Evolutionary conservation across 768 basidiomycete species (phyloP), one percentile per base, ranked within the genome.

Genomic region (Trametopsis cervina): DNA sequence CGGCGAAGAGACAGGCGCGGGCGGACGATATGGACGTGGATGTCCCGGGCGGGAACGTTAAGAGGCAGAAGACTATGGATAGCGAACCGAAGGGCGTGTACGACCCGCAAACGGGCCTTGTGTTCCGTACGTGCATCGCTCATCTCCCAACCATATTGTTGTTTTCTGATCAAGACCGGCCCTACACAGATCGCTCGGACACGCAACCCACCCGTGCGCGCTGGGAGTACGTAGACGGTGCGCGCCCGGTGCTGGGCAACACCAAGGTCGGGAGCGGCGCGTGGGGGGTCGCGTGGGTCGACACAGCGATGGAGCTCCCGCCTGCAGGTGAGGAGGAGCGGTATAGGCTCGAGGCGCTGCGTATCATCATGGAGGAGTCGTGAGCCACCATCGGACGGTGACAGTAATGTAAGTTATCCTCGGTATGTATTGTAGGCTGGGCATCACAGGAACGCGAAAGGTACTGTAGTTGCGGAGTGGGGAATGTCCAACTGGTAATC

Each of bases 231-330:
- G 45, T 84, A 7, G 74, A 78, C 51, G 60, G 67, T 0, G 59
- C 58, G 0, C 69, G 68, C 26, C 63, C 57, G 1, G 65, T 86
- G 18, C 66, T 87, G 6, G 87, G 85, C 0, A 85, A 85, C 2
- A 77, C 81, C 0, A 87, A 85, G 62, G 77, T 76, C 1, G 89
- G 90, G 5, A 81, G 84, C 56, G 80, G 78, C 0, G 87, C 84
- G 3, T 91, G 89, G 90, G 86, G 76, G 0, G 62, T 91, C 42
- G 84, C 85, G 3, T 88, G 84, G 78, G 72, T 89, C 17, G 89
- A 89, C 50, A 74, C 72, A 0, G 63, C 66, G 27, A 67, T 75
- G 56, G 71, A 74, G 46, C 42, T 70, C 4, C 42, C 50, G 18
- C 37, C 22, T 23, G 39, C 35, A 2, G 45, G 46, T 13, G 51